phyloP scores from a whole-genome alignment of 2,329 filamentous ascomycete species.

The Chaetomiaceae sp. region DNA sequence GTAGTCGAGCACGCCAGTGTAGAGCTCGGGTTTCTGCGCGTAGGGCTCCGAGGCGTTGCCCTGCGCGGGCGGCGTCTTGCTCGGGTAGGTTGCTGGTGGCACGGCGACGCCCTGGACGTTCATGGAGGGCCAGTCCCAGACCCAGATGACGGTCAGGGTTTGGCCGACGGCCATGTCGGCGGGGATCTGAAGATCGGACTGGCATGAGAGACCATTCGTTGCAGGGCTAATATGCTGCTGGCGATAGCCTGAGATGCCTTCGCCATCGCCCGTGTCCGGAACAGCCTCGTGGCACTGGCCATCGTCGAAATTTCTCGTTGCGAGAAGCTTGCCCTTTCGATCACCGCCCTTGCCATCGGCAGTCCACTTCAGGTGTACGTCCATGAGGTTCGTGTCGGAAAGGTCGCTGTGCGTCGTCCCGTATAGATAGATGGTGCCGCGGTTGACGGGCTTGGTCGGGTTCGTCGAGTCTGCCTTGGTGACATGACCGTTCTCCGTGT shows the following conservation, averaged over 20 bases:
- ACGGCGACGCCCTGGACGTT: constrained; percentile 31
- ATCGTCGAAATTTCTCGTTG: constrained; percentile 79
- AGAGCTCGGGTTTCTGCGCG: constrained; percentile 30
- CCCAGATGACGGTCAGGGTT: constrained; percentile 83
- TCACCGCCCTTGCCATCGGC: constrained; percentile 74
- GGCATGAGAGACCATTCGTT: constrained; percentile 63
- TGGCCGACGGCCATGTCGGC: constrained; percentile 53
- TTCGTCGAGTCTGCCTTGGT: constrained; percentile 46
- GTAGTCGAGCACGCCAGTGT: constrained; percentile 36
- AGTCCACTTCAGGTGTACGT: constrained; percentile 76
- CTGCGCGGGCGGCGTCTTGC: constrained; percentile 4
- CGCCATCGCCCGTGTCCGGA: constrained; percentile 39
- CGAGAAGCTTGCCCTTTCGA: constrained; percentile 66
- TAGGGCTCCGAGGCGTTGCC: constrained; percentile 23
- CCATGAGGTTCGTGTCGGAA: constrained; percentile 40
- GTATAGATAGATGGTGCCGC: constrained; percentile 70
- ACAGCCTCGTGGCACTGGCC: constrained; percentile 75
- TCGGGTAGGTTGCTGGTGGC: constrained; percentile 17
- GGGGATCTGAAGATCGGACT: constrained; percentile 74
- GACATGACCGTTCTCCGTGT: constrained; percentile 73
- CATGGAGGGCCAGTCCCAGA: constrained; percentile 85
- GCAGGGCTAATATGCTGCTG: constrained; percentile 45
- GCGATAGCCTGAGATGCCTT: constrained; percentile 52
- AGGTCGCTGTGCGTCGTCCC: constrained; percentile 56
- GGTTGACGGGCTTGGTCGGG: constrained; percentile 55